Percentiles rank a stretch among this genome's conserved stretches.
Conservation (phyloP, 1,284 basidiomycete species). For the Melanopsichium pennsylvanicum region DNA sequence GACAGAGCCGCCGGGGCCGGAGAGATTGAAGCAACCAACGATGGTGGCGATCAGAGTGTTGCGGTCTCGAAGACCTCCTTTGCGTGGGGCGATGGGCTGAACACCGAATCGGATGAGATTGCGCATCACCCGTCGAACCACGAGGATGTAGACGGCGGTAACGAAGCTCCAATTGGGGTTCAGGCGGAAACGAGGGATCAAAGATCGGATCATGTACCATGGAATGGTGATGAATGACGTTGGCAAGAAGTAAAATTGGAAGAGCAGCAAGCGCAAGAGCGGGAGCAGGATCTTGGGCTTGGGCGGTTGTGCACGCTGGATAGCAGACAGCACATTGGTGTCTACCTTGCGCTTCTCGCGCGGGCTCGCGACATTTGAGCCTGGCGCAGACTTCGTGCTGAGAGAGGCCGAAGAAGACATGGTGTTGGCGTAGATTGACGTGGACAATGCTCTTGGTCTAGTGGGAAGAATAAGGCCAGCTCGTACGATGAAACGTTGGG, state of each 20-base stretch:
- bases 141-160: slow-evolving; percentile 45
- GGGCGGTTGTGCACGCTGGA: slow-evolving; percentile 31
- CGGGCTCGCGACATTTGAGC: slow-evolving; percentile 9
- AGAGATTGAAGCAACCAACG: slow-evolving; percentile 46
- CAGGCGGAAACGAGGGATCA: slow-evolving; percentile 44
- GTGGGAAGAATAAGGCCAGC: too few species aligned
- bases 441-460: too few species aligned
- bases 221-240: slow-evolving; percentile 47
- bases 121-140: slow-evolving; percentile 51
- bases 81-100: slow-evolving; percentile 57
- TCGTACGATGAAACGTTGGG: too few species aligned
- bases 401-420: slow-evolving; percentile 19
- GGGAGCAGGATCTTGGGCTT: slow-evolving; percentile 28
- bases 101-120: slow-evolving; percentile 50
- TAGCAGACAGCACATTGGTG: slow-evolving; percentile 33
- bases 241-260: slow-evolving; percentile 57
- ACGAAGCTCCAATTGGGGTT: slow-evolving; percentile 50
- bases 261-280: slow-evolving; percentile 46
- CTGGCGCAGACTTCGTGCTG: slow-evolving; percentile 8
- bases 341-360: slow-evolving; percentile 38
- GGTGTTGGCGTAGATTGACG: too few species aligned
- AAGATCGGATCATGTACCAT: slow-evolving; percentile 42
- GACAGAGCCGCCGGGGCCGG: slow-evolving; percentile 58
- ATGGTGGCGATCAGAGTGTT: slow-evolving; percentile 48
- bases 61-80: slow-evolving; percentile 55